Evolutionary conservation across 1,139 yeast genomes (phyloP).

Genomic region (Kazachstania sp.): DNA sequence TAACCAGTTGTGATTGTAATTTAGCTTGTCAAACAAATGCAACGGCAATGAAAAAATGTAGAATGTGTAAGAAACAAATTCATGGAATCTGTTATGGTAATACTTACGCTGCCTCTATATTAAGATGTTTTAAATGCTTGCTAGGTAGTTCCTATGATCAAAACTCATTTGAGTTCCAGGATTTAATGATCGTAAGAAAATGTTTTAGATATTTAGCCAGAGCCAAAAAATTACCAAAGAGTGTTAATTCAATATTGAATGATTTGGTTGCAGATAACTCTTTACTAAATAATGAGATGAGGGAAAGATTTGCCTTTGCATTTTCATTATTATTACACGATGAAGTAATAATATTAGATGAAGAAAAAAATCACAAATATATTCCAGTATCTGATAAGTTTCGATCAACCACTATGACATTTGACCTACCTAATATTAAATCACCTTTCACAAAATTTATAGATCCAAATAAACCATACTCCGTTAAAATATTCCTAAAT

Average conservation of each 20-base stretch:
- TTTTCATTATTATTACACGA: slow-evolving; percentile 22
- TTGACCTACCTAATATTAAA: slow-evolving; percentile 18
- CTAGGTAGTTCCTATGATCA: slow-evolving; percentile 19
- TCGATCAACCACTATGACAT: slow-evolving; percentile 7
- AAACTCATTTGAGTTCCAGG: slow-evolving; percentile 14
- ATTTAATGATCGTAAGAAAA: slow-evolving; percentile 28
- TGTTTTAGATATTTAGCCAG: slow-evolving; percentile 20
- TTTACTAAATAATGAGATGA: slow-evolving; percentile 7
- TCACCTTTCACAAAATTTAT: slow-evolving; percentile 12
- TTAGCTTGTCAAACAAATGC: slow-evolving; percentile 12
- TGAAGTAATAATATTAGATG: slow-evolving; percentile 15
- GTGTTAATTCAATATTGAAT: slow-evolving; percentile 10
- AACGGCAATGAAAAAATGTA: slow-evolving; percentile 18
- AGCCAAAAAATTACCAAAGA: slow-evolving; percentile 17
- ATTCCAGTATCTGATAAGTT: neutral
- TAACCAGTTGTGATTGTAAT: slow-evolving; percentile 29
- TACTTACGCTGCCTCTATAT: slow-evolving; percentile 5
- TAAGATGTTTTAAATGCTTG: slow-evolving; percentile 26
- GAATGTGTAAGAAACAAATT: slow-evolving; percentile 21
- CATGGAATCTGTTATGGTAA: slow-evolving; percentile 32
- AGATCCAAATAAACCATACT: slow-evolving; percentile 8
- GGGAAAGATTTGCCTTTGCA: slow-evolving; percentile 13
- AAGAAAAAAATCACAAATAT: slow-evolving; percentile 6
- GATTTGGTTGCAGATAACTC: slow-evolving; percentile 12
- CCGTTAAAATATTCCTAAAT: slow-evolving; percentile 13